Evolutionary conservation across 352 stramenopile species (phyloP), one percentile per base, ranked within the genome.

Genomic region (Globisporangium cylindrosporum): DNA sequence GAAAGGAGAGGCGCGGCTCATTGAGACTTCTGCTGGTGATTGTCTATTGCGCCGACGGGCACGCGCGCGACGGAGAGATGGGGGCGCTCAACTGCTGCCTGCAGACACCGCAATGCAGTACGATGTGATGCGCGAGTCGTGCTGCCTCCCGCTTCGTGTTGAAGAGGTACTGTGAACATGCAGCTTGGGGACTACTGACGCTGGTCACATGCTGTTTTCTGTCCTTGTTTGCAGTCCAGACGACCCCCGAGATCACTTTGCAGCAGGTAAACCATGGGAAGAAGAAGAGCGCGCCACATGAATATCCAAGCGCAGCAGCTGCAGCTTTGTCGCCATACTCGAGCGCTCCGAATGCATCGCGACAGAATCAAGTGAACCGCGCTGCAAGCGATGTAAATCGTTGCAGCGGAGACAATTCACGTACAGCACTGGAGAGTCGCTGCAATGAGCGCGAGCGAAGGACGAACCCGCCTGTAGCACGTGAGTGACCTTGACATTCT

Each of bases 51-150:
- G 43, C 18, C 18, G 43, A 51, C 22, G 18, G 18, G 18, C 18
- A 12, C 43, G 43, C 7, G 4, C 43, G 43, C 43, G 15, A 10
- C 18, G 15, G 48, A 53, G 53, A 41, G 29, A 73, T 73, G 68
- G 68, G 68, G 12, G 68, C 68, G 41, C 41, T 72, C 64, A 70
- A 55, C 56, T 73, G 68, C 64, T 73, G 68, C 59, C 38, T 66
- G 24, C 65, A 68, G 32, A 34, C 58, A n/a, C 41, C 53, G 5
- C 57, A 67, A 14, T 71, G 64, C 38, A 61, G 68, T 73, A 51
- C n/a, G 64, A 49, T 49, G 27, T 51, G 24, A 7, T 49, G 7
- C 12, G 9, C 41, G 4, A 14, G 12, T n/a, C 41, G 20, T n/a
- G 12, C 38, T 48, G n/a, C 6, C 7, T 3, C 15, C 32, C 43